Evolutionary conservation across 2,329 filamentous ascomycete genomes (phyloP).

Genomic region (Dactylella cylindrospora): DNA sequence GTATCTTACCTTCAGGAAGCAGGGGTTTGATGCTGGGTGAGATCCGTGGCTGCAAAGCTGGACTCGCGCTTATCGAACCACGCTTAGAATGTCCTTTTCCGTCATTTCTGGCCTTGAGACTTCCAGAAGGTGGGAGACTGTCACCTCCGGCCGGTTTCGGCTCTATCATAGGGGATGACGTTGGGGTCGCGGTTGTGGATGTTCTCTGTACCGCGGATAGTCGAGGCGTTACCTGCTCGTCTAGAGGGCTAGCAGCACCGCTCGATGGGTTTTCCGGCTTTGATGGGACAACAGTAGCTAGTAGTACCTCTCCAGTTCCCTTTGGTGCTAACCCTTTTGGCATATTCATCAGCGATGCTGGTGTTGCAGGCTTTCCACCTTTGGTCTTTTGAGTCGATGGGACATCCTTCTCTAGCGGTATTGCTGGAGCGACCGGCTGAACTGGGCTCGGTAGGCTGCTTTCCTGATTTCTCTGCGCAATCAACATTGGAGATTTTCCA

Average conservation of each 20-base stretch:
- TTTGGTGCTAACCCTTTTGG: conserved; percentile 52
- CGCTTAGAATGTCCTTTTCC: conserved; percentile 39
- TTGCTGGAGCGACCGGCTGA: conserved; percentile 47
- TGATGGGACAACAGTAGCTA: conserved; percentile 16
- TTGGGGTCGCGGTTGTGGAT: conserved; percentile 32
- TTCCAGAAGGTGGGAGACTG: conserved; percentile 31
- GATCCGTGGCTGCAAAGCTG: conserved; percentile 82
- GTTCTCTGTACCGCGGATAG: conserved; percentile 31
- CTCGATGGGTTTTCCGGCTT: conserved; percentile 22
- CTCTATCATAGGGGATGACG: conserved; percentile 41
- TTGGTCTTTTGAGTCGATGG: conserved; percentile 45
- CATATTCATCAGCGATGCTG: conserved; percentile 83
- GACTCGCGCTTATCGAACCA: conserved; percentile 45
- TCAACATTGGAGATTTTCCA: conserved; percentile 32
- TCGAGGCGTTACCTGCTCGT: conserved; percentile 40
- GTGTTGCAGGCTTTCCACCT: conserved; percentile 70
- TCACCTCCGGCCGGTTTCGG: conserved; percentile 37
- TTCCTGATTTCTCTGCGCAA: conserved; percentile 66
- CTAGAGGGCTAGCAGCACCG: conserved; percentile 23
- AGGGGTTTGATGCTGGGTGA: conserved; percentile 93
- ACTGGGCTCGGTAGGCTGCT: conserved; percentile 61
- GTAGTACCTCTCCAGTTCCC: conserved; percentile 21
- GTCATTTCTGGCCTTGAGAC: conserved; percentile 29
- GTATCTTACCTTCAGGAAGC: conserved; percentile 66
- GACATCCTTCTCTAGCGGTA: conserved; percentile 52